A percentile compares a stretch with the other conserved stretches of the same genome.
Conservation (phyloP, 2,329 filamentous ascomycete species). For the Trichoderma cornu-damae region DNA sequence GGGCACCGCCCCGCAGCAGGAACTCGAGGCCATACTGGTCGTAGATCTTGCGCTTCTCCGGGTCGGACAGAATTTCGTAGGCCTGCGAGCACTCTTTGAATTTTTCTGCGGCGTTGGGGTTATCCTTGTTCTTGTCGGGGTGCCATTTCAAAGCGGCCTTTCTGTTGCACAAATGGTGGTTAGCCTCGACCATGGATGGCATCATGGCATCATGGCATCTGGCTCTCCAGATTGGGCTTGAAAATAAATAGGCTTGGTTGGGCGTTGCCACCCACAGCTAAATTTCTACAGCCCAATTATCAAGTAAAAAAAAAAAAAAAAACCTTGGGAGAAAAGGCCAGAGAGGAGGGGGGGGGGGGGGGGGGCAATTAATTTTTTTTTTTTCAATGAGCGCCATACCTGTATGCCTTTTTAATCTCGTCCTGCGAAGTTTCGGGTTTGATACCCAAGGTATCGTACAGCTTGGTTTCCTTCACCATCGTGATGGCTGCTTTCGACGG, state of each 20-base stretch:
- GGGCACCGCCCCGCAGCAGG: conserved; percentile 71
- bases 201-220: no score
- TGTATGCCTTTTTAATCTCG: conserved; percentile 95
- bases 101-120: conserved; percentile 77
- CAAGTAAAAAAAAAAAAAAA: conserved; percentile 11
- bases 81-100: conserved; percentile 98
- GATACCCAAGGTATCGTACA: conserved; percentile 82
- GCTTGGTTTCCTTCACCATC: conserved; percentile 93
- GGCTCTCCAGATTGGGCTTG: background rate
- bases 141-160: conserved; percentile 90
- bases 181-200: conserved; percentile 27
- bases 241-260: background rate
- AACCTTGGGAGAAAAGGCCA: background rate
- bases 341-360: background rate
- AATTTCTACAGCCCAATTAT: conserved; percentile 10
- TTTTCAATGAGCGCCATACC: conserved; percentile 50
- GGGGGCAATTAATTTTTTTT: no score
- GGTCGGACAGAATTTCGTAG: conserved; percentile 95
- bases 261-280: conserved; percentile 15
- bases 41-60: conserved; percentile 93
- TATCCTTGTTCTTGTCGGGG: conserved; percentile 97
- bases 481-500: conserved; percentile 28
- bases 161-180: conserved; percentile 41
- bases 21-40: conserved; percentile 94
- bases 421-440: conserved; percentile 78